phyloP scores from a whole-genome alignment of 1,284 basidiomycete genomes.

The Coniophora puteana region DNA sequence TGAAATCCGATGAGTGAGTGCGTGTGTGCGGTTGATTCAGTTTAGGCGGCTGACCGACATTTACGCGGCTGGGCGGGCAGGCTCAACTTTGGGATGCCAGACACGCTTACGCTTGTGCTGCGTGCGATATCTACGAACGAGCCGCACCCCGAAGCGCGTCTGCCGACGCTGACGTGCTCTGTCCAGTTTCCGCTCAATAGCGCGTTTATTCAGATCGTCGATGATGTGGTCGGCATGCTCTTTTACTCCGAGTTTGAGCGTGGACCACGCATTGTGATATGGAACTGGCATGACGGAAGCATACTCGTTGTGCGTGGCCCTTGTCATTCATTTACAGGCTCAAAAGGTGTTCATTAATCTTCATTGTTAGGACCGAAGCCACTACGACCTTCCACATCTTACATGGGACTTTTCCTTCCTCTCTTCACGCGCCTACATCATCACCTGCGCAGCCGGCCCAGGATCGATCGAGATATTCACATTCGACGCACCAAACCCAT shows the following conservation, averaged over 20 bases:
- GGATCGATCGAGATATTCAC: constrained; percentile 41
- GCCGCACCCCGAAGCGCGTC: constrained; percentile 35
- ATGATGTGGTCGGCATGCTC: constrained; percentile 49
- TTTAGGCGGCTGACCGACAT: neutral
- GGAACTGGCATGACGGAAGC: constrained; percentile 50
- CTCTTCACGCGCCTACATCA: constrained; percentile 38
- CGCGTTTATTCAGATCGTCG: constrained; percentile 45
- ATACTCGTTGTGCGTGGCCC: constrained; percentile 39
- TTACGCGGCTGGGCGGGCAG: neutral
- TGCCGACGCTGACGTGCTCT: constrained; percentile 20
- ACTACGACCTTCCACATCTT: constrained; percentile 20
- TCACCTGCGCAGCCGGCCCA: constrained; percentile 28
- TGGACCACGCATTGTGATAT: constrained; percentile 40
- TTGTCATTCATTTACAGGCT: neutral
- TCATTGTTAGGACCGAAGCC: constrained; percentile 20
- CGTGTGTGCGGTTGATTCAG: constrained; percentile 1
- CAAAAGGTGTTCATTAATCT: neutral
- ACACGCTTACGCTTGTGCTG: constrained; percentile 29
- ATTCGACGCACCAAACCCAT: constrained; percentile 14
- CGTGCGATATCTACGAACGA: constrained; percentile 40
- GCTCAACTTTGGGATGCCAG: constrained; percentile 10
- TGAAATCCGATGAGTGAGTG: constrained; percentile 30
- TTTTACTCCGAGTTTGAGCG: constrained; percentile 29
- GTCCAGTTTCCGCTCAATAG: constrained; percentile 19
- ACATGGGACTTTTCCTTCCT: constrained; percentile 47